A percentile compares a stretch with the other conserved stretches of the same genome.
These are phyloP conservation scores for Pisolithus orientalis DNA, from an alignment of 768 basidiomycete species.

Conservation along the genomic window DNA sequence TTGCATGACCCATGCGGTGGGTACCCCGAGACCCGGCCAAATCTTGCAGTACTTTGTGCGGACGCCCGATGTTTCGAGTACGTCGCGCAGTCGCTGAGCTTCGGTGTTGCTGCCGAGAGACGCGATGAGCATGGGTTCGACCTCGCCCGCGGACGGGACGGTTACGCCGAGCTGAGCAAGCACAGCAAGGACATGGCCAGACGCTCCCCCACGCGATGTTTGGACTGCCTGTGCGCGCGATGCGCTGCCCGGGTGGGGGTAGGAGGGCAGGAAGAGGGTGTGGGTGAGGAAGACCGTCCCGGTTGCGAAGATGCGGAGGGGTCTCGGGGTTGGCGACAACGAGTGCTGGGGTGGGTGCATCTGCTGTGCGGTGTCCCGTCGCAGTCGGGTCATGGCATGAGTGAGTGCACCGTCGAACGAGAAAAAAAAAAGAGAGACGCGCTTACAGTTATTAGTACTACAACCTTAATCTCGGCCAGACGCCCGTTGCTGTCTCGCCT, in stretches of 20 bases:
- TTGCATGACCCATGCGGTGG: constrained; percentile 77
- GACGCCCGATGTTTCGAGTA: constrained; percentile 62
- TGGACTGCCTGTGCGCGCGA: constrained; percentile 68
- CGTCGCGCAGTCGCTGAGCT: constrained; percentile 52
- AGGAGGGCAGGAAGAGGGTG: constrained; percentile 53
- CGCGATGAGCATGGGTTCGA: constrained; percentile 62
- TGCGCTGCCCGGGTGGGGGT: constrained; percentile 52
- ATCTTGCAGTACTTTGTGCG: constrained; percentile 70
- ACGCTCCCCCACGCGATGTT: constrained; percentile 65
- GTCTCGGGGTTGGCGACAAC: constrained; percentile 17
- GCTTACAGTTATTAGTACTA: too few relatives aligned
- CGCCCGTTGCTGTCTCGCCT: too few relatives aligned
- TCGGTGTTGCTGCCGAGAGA: constrained; percentile 70
- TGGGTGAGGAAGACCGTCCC: constrained; percentile 80
- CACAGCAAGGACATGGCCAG: constrained; percentile 61
- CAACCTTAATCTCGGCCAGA: too few relatives aligned
- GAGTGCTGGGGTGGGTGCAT: constrained; percentile 9
- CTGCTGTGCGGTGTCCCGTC: constrained; percentile 17
- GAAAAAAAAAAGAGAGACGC: too few relatives aligned
- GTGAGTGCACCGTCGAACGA: neutral
- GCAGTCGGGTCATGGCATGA: constrained; percentile 21
- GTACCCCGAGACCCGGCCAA: constrained; percentile 66
- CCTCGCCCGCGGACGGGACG: constrained; percentile 20
- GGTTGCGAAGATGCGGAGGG: constrained; percentile 71
- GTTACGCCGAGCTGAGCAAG: constrained; percentile 55